Conservation (phyloP, 2,329 filamentous ascomycete genomes). For the Epichloe aotearoae region DNA sequence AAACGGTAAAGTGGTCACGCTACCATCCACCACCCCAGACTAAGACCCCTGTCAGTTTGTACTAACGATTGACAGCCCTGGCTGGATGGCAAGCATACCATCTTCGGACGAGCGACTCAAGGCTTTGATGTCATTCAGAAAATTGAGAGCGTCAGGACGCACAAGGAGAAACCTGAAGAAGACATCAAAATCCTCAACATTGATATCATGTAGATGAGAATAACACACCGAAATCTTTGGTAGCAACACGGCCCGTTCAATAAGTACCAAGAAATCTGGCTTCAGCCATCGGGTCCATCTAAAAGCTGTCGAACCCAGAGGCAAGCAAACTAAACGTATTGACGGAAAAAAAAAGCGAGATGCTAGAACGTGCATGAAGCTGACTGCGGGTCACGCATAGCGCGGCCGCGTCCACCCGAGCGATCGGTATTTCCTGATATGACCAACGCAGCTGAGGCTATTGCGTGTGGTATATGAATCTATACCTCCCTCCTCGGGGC, state of each 20-base stretch:
- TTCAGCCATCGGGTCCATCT: not conserved
- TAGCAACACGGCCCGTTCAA: not conserved
- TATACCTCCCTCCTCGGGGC: not conserved
- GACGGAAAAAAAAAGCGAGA: not conserved
- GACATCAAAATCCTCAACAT: constrained; percentile 97
- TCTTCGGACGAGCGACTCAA: constrained; percentile 82
- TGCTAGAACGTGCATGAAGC: not conserved
- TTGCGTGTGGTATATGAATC: constrained; percentile 3
- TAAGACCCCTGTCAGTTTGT: constrained; percentile 4
- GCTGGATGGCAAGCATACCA: constrained; percentile 92
- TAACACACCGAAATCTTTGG: not conserved
- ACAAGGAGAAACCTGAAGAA: constrained; percentile 87
- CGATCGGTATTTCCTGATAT: constrained; percentile 2
- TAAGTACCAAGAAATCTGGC: not conserved
- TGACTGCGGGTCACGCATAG: constrained; percentile 2
- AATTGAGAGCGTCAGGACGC: constrained; percentile 82
- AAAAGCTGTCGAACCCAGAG: not conserved
- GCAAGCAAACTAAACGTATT: not conserved
- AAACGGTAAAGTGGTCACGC: constrained; percentile 50
- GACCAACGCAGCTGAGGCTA: constrained; percentile 1
- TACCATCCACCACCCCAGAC: not conserved
- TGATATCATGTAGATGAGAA: constrained; percentile 33
- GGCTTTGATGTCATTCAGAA: constrained; percentile 90
- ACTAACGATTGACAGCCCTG: constrained; percentile 45
- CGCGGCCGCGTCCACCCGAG: not conserved